phyloP scores from a whole-genome alignment of 1,284 basidiomycete genomes.

The Cutaneotrichosporon cyanovorans region DNA sequence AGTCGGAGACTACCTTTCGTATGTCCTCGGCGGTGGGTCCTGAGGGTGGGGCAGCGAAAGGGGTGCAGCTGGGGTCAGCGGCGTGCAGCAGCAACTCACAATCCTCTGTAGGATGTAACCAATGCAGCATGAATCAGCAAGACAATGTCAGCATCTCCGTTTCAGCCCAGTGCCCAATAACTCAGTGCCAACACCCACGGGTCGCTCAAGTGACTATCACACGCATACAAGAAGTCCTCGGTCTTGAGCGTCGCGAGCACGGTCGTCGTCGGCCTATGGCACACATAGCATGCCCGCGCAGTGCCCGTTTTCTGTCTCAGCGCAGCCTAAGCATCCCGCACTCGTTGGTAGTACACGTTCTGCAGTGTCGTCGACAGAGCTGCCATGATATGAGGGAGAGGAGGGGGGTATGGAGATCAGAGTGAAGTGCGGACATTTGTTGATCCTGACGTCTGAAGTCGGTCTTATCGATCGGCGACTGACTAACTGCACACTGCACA shows the following conservation, averaged over 20 bases:
- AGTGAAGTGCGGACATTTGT: background rate
- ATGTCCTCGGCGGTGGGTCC: conserved; percentile 42
- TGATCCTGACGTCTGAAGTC: background rate
- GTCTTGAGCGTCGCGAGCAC: conserved; percentile 42
- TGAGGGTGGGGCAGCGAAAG: conserved; percentile 24
- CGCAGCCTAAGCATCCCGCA: conserved; percentile 5
- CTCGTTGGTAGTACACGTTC: conserved; percentile 45
- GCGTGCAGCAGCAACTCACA: conserved; percentile 9
- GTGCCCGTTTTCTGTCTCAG: conserved; percentile 38
- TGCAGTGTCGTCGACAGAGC: conserved; percentile 14
- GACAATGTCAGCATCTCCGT: background rate
- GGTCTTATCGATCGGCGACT: background rate
- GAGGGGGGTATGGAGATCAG: background rate
- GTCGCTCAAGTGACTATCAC: conserved; percentile 41
- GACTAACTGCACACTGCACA: background rate
- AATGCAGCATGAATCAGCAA: background rate
- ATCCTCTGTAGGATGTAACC: conserved; percentile 11
- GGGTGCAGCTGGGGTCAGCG: conserved; percentile 31
- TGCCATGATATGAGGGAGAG: background rate
- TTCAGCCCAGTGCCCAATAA: no score
- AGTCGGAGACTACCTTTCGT: conserved; percentile 41
- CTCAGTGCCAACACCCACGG: conserved; percentile 23
- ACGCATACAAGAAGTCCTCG: conserved; percentile 44
- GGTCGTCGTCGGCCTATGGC: conserved; percentile 35
- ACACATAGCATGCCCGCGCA: conserved; percentile 41